Evolutionary conservation across 148 eudicot genomes (phyloP), one percentile per base, ranked within the genome.

Genomic region (Amaranthus palmeri): DNA sequence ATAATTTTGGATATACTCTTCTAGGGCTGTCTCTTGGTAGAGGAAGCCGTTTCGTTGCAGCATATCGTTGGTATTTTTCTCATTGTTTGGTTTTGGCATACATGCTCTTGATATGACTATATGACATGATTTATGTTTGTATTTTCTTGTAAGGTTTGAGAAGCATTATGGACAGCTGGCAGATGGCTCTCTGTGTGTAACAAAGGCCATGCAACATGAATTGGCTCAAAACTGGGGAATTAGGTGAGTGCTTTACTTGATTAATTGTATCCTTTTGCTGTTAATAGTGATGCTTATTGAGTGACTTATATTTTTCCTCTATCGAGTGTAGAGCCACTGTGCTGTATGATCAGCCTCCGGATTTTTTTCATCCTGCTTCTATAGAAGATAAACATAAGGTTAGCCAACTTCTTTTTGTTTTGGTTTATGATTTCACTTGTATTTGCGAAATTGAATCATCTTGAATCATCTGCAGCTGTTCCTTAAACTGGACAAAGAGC

Each of bases 191-290:
- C 81, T 95, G 71, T 95, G 98, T 76, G 98, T 95, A 79, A 95
- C 98, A 58, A 86, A 73, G 81, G 97, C 98, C 55, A 95, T 95
- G 97, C 96, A 91, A 78, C 98, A 91, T 74, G 98, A 95, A 72
- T 85, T 95, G 84, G 87, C 86, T 25, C 93, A 91, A 68, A 91
- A 91, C 76, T 95, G 97, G 98, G 97, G 93, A 72, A 86, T 85
- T 48, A 84, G 81, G 98, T 90, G 76, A 82, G 90, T 69, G 66
- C 46, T 45, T 60, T 54, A 36, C 61, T 74, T 58, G 41, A 50
- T 6, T 48, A 15, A 65, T 79, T 15, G 69, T 50, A 71, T 5
- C 61, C 10, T 61, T 9, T 60, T 11, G 46, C 17, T 56, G 53
- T 76, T 44, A 42, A 44, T 46, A 50, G 67, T 60, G 14, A 52